These are phyloP conservation scores for Xylaria castorea DNA, from an alignment of 495 filamentous ascomycete species.

Conservation along the genomic window DNA sequence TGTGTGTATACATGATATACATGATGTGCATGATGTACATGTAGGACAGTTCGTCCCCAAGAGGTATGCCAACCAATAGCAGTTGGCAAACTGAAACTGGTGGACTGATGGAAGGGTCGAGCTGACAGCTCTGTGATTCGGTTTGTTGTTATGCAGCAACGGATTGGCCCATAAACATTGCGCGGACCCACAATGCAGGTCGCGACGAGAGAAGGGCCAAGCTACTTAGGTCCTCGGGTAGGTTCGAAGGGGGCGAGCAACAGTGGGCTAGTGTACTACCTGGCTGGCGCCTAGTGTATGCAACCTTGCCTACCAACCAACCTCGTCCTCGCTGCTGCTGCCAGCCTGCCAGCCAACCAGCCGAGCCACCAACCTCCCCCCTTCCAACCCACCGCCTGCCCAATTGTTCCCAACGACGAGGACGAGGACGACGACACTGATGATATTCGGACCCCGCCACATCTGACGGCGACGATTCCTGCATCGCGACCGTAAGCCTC, in stretches of 20 bases:
- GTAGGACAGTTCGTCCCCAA: constrained; percentile 3
- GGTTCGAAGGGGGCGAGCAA: neutral
- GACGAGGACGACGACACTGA: constrained; percentile 23
- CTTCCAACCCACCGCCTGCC: constrained; percentile 19
- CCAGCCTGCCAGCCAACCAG: constrained; percentile 25
- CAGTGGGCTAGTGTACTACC: neutral
- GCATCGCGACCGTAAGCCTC: constrained; percentile 42
- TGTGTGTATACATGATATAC: neutral
- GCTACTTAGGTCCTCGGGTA: neutral
- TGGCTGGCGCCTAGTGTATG: constrained; percentile 17
- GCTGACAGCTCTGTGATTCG: constrained; percentile 9
- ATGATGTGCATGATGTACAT: constrained; percentile 9
- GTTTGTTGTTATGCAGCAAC: constrained; percentile 23
- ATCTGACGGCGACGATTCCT: constrained; percentile 36
- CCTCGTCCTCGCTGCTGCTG: constrained; percentile 3
- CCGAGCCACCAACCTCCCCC: constrained; percentile 23
- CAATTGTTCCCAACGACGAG: constrained; percentile 27
- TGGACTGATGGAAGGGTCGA: constrained; percentile 13
- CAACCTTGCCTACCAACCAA: constrained; percentile 7
- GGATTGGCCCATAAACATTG: constrained; percentile 15
- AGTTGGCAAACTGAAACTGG: constrained; percentile 13
- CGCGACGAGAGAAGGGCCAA: constrained; percentile 13
- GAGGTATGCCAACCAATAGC: constrained; percentile 14
- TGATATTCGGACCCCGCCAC: constrained; percentile 35
- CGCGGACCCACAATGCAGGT: constrained; percentile 24